A percentile compares a stretch with the other conserved stretches of the same genome.
These are phyloP conservation scores for Xylaria grammica DNA, from an alignment of 495 filamentous ascomycete species.

Conservation along the genomic window DNA sequence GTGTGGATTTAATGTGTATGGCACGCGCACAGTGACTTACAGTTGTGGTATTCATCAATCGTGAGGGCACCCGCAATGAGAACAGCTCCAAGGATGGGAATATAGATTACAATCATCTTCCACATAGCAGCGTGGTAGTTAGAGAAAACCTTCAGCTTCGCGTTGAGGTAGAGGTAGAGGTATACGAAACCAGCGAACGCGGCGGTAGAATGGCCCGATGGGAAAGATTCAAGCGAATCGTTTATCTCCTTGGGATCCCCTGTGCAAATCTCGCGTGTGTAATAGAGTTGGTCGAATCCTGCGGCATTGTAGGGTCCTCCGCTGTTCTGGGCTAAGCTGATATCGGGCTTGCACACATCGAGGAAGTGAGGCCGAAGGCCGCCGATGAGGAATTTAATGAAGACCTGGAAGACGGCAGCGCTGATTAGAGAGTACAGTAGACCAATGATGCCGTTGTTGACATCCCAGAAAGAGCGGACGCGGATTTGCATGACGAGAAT, in stretches of 20 bases:
- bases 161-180: slow-evolving; percentile 67
- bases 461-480: slow-evolving; percentile 69
- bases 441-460: slow-evolving; percentile 66
- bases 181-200: slow-evolving; percentile 65
- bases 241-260: slow-evolving; percentile 50
- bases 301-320: slow-evolving; percentile 43
- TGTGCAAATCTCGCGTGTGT: slow-evolving; percentile 54
- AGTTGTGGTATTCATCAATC: slow-evolving; percentile 66
- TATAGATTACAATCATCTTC: slow-evolving; percentile 63
- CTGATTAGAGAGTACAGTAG: slow-evolving; percentile 64
- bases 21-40: too few species aligned
- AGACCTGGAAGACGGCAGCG: slow-evolving; percentile 61
- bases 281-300: slow-evolving; percentile 54
- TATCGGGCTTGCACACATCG: slow-evolving; percentile 59
- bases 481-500: slow-evolving; percentile 65
- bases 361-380: slow-evolving; percentile 66
- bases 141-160: slow-evolving; percentile 65
- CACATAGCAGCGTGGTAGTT: slow-evolving; percentile 67
- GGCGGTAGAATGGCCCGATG: slow-evolving; percentile 63
- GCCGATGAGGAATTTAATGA: slow-evolving; percentile 62
- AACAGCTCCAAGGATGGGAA: slow-evolving; percentile 61
- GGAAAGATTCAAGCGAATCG: slow-evolving; percentile 63
- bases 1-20: not conserved
- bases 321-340: slow-evolving; percentile 40
- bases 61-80: slow-evolving; percentile 65